Conservation (phyloP, 1,284 basidiomycete genomes). For the Phellopilus nigrolimitatus region DNA sequence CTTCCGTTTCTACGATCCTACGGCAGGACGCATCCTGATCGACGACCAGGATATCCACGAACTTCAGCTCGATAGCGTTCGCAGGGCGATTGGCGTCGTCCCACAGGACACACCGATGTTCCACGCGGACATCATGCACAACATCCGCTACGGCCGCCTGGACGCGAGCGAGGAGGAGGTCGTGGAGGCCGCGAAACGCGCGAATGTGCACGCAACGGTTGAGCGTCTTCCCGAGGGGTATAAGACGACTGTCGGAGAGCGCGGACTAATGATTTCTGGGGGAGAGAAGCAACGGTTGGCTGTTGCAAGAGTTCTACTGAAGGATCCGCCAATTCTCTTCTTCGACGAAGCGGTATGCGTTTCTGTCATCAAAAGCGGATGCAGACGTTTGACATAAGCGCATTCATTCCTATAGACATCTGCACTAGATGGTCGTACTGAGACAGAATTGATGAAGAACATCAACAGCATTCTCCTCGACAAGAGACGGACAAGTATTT, state of each 20-base stretch:
- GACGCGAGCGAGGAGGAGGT: conserved; percentile 89
- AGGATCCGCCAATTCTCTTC: conserved; percentile 93
- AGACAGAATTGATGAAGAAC: conserved; percentile 92
- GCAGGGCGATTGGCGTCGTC: conserved; percentile 84
- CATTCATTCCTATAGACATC: conserved; percentile 62
- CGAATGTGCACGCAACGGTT: conserved; percentile 84
- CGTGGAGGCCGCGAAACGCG: conserved; percentile 74
- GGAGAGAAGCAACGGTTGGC: conserved; percentile 97
- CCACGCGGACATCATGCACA: conserved; percentile 93
- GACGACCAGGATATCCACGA: conserved; percentile 84
- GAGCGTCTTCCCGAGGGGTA: conserved; percentile 82
- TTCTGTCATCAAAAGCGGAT: conserved; percentile 12
- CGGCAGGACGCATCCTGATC: conserved; percentile 74
- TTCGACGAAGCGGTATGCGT: conserved; percentile 90
- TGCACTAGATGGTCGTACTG: conserved; percentile 91
- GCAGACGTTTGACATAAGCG: not conserved
- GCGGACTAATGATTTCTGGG: conserved; percentile 96
- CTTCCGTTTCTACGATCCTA: conserved; percentile 91
- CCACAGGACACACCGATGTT: conserved; percentile 98
- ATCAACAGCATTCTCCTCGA: conserved; percentile 79
- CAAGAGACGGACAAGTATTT: conserved; percentile 85
- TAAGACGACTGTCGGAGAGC: conserved; percentile 88
- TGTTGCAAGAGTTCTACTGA: conserved; percentile 87
- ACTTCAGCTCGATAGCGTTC: conserved; percentile 70
- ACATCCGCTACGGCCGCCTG: conserved; percentile 90